Evolutionary conservation across 306 rosid genomes (phyloP), one percentile per base, ranked within the genome.

Genomic region (Crataegus laevigata): DNA sequence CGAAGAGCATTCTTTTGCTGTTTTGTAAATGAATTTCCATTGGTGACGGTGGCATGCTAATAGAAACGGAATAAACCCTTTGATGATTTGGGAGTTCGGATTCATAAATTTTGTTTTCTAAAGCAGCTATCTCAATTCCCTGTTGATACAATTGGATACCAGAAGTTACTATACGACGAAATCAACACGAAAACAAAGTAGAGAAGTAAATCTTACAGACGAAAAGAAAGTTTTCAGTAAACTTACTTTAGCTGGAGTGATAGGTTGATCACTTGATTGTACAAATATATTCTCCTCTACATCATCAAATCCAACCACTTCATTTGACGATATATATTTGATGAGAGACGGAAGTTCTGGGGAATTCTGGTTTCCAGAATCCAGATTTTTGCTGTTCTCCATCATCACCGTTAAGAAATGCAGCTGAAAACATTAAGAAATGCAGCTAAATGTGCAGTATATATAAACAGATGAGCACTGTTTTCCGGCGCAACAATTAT

Each of bases 11-110:
- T 68, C 64, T 76, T 55, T 79, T 82, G 75, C 59, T 71, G 29
- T 73, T 50, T 69, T 69, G 43, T 13, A 84, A 57, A 40, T 76
- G 82, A 69, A 38, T 38, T 67, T 76, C 85, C 36, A 82, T 80
- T 4, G 86, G 75, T 77, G 89, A 73, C 2, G 83, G 82, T 72
- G 98, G 97, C 97, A 90, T 89, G 91, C 98, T 96, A 64, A 90
- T 77, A 3, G 96, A 90, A 79, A 87, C 69, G 30, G 93, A 90
- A 50, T 26, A 80, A 47, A 78, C 85, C 71, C 85, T 84, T 60
- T 81, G 86, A 85, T 91, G 97, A 40, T 72, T 67, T 43, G 80
- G 24, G 63, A 47, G 40, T 54, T 80, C 75, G 38, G 80, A 24
- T 72, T 77, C 90, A 65, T n/a, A n/a, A n/a, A n/a, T n/a, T n/a